These are phyloP conservation scores for Uronychia setigera DNA, from an alignment of 73 alveolate genomes.

Conservation along the genomic window DNA sequence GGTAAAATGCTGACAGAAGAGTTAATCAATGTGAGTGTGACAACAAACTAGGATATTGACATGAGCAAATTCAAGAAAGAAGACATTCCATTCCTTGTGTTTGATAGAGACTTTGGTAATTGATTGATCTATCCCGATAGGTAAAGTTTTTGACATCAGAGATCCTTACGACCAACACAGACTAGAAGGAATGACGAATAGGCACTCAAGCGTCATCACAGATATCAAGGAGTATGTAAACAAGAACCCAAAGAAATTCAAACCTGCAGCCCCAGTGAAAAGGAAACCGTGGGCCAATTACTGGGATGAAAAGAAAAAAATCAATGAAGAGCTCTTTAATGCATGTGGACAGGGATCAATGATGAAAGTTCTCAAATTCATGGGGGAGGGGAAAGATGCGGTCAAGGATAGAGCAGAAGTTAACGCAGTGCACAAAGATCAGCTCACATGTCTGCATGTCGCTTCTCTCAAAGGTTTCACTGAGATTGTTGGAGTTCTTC, in stretches of 20 bases:
- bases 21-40: not conserved
- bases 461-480: conserved; percentile 29
- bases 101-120: not conserved
- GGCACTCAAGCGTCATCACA: conserved; percentile 10
- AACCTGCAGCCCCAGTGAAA: not conserved
- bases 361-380: not conserved
- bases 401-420: conserved; percentile 41
- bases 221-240: conserved; percentile 16
- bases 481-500: conserved; percentile 13
- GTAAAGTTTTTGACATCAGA: not conserved
- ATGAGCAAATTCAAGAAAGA: not conserved
- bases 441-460: conserved; percentile 41
- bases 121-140: too few species aligned
- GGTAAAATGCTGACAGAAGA: not conserved
- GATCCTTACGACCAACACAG: not conserved
- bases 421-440: conserved; percentile 4
- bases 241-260: conserved; percentile 23
- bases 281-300: conserved; percentile 15
- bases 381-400: too few species aligned
- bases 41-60: not conserved
- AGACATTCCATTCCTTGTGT: not conserved
- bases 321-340: conserved; percentile 4
- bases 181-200: not conserved
- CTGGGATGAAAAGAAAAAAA: conserved; percentile 29
- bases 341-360: conserved; percentile 14